These are phyloP conservation scores for Marasmius oreades DNA, from an alignment of 1,284 basidiomycete species.

Conservation along the genomic window DNA sequence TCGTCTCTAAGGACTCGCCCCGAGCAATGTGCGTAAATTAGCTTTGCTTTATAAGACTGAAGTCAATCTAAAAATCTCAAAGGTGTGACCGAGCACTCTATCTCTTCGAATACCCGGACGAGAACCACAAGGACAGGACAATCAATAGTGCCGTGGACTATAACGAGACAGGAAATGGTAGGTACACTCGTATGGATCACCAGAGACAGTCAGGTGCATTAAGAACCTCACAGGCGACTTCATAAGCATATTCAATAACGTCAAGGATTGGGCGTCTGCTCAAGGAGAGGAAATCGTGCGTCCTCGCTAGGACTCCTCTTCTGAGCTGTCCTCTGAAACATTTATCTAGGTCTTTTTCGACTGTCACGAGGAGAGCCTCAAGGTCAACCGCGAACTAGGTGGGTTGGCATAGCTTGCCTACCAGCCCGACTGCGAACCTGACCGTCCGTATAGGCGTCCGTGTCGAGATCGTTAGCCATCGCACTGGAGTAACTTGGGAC, in stretches of 20 bases:
- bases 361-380: background rate
- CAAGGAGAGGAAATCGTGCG: background rate
- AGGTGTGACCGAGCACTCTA: background rate
- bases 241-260: background rate
- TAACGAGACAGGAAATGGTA: background rate
- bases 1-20: background rate
- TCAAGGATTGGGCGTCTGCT: background rate
- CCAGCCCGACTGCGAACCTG: background rate
- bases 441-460: background rate
- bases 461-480: background rate
- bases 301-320: background rate
- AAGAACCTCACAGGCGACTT: background rate
- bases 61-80: background rate
- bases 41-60: background rate
- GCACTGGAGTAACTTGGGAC: background rate
- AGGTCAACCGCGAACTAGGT: background rate
- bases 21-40: background rate
- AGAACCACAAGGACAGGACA: background rate
- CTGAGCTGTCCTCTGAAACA: background rate
- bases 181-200: background rate
- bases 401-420: background rate
- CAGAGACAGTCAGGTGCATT: background rate
- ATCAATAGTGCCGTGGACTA: background rate
- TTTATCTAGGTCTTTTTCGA: background rate
- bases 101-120: background rate